A percentile compares a stretch with the other conserved stretches of the same genome.
These are phyloP conservation scores for Mortierella sp. DNA, from an alignment of 371 early-diverging fungal genomes.

Conservation along the genomic window DNA sequence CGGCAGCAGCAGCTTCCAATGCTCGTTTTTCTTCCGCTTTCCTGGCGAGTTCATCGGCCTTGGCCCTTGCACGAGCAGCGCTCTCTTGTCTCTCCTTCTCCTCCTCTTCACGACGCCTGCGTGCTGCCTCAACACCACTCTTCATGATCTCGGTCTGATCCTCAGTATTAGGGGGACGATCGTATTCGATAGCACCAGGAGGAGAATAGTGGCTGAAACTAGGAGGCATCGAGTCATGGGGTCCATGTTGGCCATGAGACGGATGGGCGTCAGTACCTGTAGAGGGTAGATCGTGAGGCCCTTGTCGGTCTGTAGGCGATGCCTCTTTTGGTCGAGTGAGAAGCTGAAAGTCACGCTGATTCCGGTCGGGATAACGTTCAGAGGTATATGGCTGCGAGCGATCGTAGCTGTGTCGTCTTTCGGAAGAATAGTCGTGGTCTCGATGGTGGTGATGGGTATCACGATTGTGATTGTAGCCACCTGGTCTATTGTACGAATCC, in stretches of 20 bases:
- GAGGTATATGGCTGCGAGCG: slow-evolving; percentile 19
- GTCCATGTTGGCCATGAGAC: slow-evolving; percentile 7
- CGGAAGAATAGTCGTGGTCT: slow-evolving; percentile 20
- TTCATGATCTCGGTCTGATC: slow-evolving; percentile 45
- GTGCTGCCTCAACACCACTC: slow-evolving; percentile 42
- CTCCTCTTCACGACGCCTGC: slow-evolving; percentile 40
- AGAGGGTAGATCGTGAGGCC: slow-evolving; percentile 22
- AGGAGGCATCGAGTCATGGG: neutral
- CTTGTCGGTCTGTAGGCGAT: slow-evolving; percentile 8
- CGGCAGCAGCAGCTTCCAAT: too few relatives aligned
- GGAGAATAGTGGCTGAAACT: slow-evolving; percentile 14
- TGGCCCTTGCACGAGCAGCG: slow-evolving; percentile 34
- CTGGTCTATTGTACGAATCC: slow-evolving; percentile 29
- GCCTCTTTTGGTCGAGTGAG: slow-evolving; percentile 35
- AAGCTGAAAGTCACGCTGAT: slow-evolving; percentile 39
- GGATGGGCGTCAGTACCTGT: neutral
- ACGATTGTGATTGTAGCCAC: slow-evolving; percentile 35
- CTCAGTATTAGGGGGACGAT: slow-evolving; percentile 34
- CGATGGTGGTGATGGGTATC: slow-evolving; percentile 20
- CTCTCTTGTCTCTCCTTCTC: slow-evolving; percentile 29
- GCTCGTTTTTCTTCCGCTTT: slow-evolving; percentile 30
- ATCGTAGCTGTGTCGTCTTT: slow-evolving; percentile 39
- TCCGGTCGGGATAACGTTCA: slow-evolving; percentile 28
- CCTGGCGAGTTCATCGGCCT: slow-evolving; percentile 33
- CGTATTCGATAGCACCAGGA: slow-evolving; percentile 15